Base-by-base conservation (phyloP, 352 stramenopile genomes). In the Globisporangium yorkense region DNA sequence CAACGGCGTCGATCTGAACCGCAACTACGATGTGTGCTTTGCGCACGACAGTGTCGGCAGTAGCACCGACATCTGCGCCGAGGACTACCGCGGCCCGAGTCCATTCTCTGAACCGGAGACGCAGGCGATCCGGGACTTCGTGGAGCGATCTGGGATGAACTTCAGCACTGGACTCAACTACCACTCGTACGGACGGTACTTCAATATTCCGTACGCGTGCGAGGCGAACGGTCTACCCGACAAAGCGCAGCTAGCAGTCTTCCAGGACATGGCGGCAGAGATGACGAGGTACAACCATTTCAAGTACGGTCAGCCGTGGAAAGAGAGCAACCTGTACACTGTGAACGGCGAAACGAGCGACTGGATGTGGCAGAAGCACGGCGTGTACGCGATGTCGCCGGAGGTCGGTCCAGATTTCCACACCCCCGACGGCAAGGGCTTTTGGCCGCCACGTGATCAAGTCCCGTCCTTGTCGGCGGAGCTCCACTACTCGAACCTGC, bases 321-420 rank as follows among this genome's bases (percentile, higher is more conserved):
- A 85, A 45, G 72, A 92, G 16, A 87, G 77, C 68, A 88, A 93
- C 24, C 54, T 94, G 63, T 94, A 94, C 66, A 88, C 81, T 5
- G 85, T 94, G 24, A 94, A 94, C 45, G 85, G 85, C 18, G 85
- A 94, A 55, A 90, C 85, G 24, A 94, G 85, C 60, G 85, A 94
- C 64, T 94, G 85, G 85, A 89, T 94, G 74, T 92, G 83, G 83
- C 62, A 77, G 1, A 69, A 55, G 21, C 85, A 94, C 56, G 77
- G 83, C 0, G 92, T 94, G 50, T 92, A 88, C 24, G 71, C 85
- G 51, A 92, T 94, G 75, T 94, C 85, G 2, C 85, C 85, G 8
- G 85, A 94, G 57, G 83, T 92, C 2, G 85, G 85, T 4, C 85
- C 85, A 5, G 52, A 59, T 12, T 92, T 94, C 56, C 63, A 75